Evolutionary conservation across 2,329 filamentous ascomycete genomes (phyloP).

Genomic region (Escovopsis sp.): DNA sequence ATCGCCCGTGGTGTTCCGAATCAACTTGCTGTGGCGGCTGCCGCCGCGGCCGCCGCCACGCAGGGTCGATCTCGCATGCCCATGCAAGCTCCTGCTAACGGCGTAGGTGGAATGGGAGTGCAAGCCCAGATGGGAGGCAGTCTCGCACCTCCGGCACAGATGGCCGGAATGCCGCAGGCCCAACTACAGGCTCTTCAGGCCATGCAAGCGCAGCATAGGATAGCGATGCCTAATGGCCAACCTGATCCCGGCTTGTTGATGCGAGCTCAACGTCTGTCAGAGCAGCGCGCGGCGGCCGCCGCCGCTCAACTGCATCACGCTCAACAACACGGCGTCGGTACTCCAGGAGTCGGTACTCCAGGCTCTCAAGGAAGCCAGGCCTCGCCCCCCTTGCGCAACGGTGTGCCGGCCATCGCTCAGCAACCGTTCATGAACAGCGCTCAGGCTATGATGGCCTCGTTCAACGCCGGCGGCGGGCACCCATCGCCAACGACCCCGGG

Average conservation of each 20-base stretch:
- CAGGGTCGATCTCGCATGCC: constrained; percentile 38
- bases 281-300: constrained; percentile 31
- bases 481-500: constrained; percentile 30
- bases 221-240: constrained; percentile 32
- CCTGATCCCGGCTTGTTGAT: constrained; percentile 42
- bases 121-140: constrained; percentile 35
- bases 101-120: constrained; percentile 31
- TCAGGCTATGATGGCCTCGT: constrained; percentile 37
- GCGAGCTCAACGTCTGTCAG: constrained; percentile 51
- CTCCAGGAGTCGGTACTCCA: constrained; percentile 14
- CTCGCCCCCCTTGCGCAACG: constrained; percentile 29
- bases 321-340: constrained; percentile 16
- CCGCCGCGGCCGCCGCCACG: constrained; percentile 19
- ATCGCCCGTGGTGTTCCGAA: constrained; percentile 26
- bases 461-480: constrained; percentile 27
- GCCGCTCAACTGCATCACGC: constrained; percentile 30
- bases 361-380: constrained; percentile 24
- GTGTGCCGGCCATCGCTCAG: constrained; percentile 31
- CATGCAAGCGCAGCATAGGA: constrained; percentile 33
- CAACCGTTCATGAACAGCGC: constrained; percentile 38
- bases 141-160: constrained; percentile 39
- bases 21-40: constrained; percentile 28
- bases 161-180: constrained; percentile 53
- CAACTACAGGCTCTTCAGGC: constrained; percentile 47
- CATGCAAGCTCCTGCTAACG: constrained; percentile 37